These are phyloP conservation scores for Ustilago cynodontis DNA, from an alignment of 1,284 basidiomycete genomes.

Conservation along the genomic window DNA sequence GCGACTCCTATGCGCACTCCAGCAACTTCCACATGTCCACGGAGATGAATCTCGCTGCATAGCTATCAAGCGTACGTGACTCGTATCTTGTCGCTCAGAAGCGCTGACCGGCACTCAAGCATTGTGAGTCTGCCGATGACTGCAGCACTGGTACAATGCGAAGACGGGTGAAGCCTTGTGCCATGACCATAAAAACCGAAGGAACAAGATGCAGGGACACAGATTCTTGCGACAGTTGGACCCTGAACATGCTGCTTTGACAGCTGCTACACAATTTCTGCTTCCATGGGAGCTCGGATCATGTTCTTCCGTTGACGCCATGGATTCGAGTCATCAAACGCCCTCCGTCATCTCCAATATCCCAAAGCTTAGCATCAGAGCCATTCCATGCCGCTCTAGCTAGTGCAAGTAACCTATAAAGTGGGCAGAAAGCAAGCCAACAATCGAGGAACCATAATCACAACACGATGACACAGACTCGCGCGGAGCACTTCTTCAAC, in stretches of 20 bases:
- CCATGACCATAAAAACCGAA: not conserved
- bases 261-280: not conserved
- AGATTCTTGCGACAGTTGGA: not conserved
- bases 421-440: not conserved
- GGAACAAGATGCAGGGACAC: not conserved
- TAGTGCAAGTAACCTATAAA: not conserved
- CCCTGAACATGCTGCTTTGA: not conserved
- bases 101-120: no score
- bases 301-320: not conserved
- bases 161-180: not conserved
- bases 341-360: not conserved
- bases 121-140: no score
- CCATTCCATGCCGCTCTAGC: no score
- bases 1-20: no score
- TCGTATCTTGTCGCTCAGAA: no score
- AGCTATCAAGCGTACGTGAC: no score
- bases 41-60: no score
- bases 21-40: no score
- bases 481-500: conserved; percentile 23
- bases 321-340: not conserved
- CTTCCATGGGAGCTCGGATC: not conserved
- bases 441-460: not conserved
- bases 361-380: no score
- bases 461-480: conserved; percentile 14
- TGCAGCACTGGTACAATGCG: no score